Percentiles rank a stretch among this genome's conserved stretches.
Conservation (phyloP, 1,284 basidiomycete species). For the Schizophyllum commune region DNA sequence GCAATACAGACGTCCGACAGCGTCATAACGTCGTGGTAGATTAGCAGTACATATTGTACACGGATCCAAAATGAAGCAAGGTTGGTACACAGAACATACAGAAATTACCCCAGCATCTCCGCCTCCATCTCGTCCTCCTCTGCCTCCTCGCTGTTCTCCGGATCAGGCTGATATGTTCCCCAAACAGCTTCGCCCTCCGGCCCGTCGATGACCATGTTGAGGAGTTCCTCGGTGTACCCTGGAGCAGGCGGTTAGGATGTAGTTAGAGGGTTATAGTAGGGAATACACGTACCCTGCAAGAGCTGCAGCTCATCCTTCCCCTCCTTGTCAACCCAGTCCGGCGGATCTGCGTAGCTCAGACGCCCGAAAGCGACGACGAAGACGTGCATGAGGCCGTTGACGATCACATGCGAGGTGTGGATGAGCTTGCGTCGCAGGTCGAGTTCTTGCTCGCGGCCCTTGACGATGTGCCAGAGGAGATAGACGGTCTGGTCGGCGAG, state of each 20-base stretch:
- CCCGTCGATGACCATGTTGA: constrained; percentile 69
- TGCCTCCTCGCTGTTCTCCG: constrained; percentile 32
- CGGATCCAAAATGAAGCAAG: constrained; percentile 8
- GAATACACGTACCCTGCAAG: constrained; percentile 39
- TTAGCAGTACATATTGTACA: constrained; percentile 5
- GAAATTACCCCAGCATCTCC: constrained; percentile 20
- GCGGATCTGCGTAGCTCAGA: constrained; percentile 63
- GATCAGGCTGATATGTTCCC: constrained; percentile 52
- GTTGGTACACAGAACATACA: constrained; percentile 6
- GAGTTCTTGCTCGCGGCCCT: constrained; percentile 33
- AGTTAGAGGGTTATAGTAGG: constrained; percentile 7
- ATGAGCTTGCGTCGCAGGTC: constrained; percentile 51
- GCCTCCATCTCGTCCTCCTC: constrained; percentile 49
- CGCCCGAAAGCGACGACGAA: constrained; percentile 73
- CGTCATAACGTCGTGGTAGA: not conserved
- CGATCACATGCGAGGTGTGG: constrained; percentile 39
- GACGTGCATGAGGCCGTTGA: constrained; percentile 66
- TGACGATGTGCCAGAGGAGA: constrained; percentile 55
- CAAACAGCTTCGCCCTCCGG: constrained; percentile 69
- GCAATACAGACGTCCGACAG: not conserved
- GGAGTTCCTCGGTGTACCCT: constrained; percentile 63
- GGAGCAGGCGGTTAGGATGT: constrained; percentile 2
- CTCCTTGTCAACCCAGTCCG: constrained; percentile 46
- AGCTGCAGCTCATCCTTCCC: constrained; percentile 39
- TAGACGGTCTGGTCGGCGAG: constrained; percentile 44